Evolutionary conservation across 768 basidiomycete genomes (phyloP), one percentile per base, ranked within the genome.

Genomic region (Mycena olivaceomarginata): DNA sequence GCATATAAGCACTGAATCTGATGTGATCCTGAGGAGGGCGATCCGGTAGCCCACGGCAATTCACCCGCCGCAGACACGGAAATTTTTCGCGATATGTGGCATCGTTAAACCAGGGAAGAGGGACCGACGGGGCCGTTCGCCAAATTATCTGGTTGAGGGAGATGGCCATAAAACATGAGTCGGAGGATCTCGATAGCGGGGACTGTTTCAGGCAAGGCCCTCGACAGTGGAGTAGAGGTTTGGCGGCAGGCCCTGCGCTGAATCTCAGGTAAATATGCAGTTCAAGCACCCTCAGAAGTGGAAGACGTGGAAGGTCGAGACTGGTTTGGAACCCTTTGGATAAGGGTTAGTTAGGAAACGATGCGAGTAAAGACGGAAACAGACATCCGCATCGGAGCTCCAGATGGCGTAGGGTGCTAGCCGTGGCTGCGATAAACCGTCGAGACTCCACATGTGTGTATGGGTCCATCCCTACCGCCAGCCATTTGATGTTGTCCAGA

Each of bases 301-400:
- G 62, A 12, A 63, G 62, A 22, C 22, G 20, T 22, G 62, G 62
- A 41, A 63, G 62, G 62, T 63, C 62, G 10, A 63, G 39, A 40
- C 13, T 20, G 22, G 40, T 41, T n/a, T n/a, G 20, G 11, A 63
- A 63, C 11, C 41, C 62, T 63, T 40, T 18, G 20, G 7, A 31
- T 57, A 18, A 6, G 22, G 1, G 62, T 40, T 18, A 20, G n/a
- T 63, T 13, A 43, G 43, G 41, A 9, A 10, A 20, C 7, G 16
- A 9, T 41, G 10, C 6, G 16, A 20, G 18, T n/a, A 20, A 43
- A 53, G 51, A 53, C 20, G 18, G 40, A 63, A 10, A 63, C 62
- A 22, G 40, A 63, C 41, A n/a, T 63, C 41, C n/a, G 6, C 62
- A 63, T n/a, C 62, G 62, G 62, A 63, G 62, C 20, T 63, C 40